Conservation (phyloP, 2,329 filamentous ascomycete species). For the Mycosphaerella sp. region DNA sequence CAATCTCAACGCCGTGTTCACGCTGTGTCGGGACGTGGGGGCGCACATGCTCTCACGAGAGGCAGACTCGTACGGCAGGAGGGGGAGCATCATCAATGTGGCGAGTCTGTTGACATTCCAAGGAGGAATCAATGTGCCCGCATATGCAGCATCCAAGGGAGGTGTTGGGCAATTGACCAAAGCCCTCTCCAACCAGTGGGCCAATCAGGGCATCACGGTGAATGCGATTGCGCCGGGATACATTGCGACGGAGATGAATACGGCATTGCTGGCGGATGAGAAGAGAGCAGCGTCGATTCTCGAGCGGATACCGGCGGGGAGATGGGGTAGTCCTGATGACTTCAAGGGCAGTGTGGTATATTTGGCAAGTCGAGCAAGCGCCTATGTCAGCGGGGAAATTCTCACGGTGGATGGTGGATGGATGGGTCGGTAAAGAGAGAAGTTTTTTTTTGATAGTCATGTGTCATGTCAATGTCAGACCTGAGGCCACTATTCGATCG, state of each 20-base stretch:
- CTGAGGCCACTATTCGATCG: neutral
- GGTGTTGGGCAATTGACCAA: slow-evolving; percentile 81
- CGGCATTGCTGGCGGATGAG: slow-evolving; percentile 66
- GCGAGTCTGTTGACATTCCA: slow-evolving; percentile 76
- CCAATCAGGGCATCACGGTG: slow-evolving; percentile 67
- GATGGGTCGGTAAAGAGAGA: slow-evolving; percentile 62
- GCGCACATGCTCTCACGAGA: slow-evolving; percentile 64
- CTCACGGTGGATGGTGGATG: slow-evolving; percentile 84
- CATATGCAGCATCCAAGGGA: slow-evolving; percentile 80
- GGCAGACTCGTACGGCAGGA: slow-evolving; percentile 46
- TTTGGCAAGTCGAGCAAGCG: slow-evolving; percentile 67
- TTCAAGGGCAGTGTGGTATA: slow-evolving; percentile 80
- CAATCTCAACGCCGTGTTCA: slow-evolving; percentile 77
- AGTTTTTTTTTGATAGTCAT: neutral
- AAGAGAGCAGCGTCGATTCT: slow-evolving; percentile 66
- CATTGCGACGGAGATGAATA: slow-evolving; percentile 92
- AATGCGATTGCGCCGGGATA: slow-evolving; percentile 89
- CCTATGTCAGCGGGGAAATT: slow-evolving; percentile 75
- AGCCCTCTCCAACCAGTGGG: slow-evolving; percentile 81
- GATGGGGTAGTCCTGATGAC: slow-evolving; percentile 79
- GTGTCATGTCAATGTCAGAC: neutral
- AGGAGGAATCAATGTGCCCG: slow-evolving; percentile 80
- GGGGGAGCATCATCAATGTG: slow-evolving; percentile 76
- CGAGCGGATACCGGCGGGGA: slow-evolving; percentile 71
- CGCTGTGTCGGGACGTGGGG: slow-evolving; percentile 67